These are phyloP conservation scores for Picochlorum sp. DNA, from an alignment of 139 green algal genomes.

Conservation along the genomic window DNA sequence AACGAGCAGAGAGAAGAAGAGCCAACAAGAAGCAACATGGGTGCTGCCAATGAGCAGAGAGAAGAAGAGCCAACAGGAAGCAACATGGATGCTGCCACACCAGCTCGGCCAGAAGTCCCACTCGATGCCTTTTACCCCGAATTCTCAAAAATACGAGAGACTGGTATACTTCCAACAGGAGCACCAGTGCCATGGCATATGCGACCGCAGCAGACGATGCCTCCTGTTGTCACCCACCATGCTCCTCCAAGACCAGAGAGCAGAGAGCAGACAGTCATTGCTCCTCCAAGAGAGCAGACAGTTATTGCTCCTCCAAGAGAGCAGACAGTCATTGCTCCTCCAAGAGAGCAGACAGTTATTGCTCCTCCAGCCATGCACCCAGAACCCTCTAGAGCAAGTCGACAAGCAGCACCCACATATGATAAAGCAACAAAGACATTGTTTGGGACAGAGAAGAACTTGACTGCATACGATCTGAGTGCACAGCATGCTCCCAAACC, in stretches of 20 bases:
- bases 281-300: too few relatives aligned
- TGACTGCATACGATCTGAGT: conserved; percentile 22
- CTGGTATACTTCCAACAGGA: conserved; percentile 26
- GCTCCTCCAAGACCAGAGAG: too few relatives aligned
- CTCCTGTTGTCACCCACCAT: neutral
- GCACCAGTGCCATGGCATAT: conserved; percentile 8
- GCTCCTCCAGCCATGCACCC: neutral
- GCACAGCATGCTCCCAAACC: conserved; percentile 23
- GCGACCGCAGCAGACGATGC: neutral
- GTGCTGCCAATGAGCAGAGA: neutral
- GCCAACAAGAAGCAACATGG: neutral
- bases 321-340: neutral
- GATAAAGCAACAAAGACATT: conserved; percentile 11
- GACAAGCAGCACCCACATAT: conserved; percentile 1
- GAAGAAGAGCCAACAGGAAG: neutral
- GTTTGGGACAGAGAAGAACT: conserved; percentile 10
- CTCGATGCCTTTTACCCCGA: conserved; percentile 26
- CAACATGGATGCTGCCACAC: neutral
- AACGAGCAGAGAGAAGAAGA: neutral
- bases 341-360: neutral
- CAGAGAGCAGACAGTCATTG: too few relatives aligned
- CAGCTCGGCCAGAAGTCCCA: neutral
- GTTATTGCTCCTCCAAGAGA: too few relatives aligned
- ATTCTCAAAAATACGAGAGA: conserved; percentile 30
- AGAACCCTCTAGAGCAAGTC: neutral